phyloP scores from a whole-genome alignment of 495 filamentous ascomycete genomes.

The Hypoxylon trugodes region DNA sequence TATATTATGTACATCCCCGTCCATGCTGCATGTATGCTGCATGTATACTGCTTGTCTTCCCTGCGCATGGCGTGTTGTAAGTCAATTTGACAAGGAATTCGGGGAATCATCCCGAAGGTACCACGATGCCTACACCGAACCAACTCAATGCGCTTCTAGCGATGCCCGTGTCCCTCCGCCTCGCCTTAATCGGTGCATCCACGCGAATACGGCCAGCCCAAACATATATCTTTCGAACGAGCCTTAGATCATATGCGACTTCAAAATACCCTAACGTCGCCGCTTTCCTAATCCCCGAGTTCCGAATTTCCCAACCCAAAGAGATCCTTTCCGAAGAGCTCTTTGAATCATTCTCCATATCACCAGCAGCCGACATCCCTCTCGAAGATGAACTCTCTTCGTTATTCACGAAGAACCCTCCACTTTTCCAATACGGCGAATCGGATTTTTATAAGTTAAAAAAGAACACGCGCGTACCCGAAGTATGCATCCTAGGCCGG shows the following conservation, averaged over 20 bases:
- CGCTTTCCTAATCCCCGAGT: conserved; percentile 36
- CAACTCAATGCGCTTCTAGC: conserved; percentile 34
- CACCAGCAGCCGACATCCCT: conserved; percentile 13
- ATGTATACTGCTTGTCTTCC: no score
- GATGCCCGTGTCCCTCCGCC: conserved; percentile 40
- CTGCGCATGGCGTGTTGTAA: no score
- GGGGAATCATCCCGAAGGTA: no score
- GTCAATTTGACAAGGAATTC: no score
- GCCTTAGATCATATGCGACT: conserved; percentile 1
- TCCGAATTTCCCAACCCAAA: conserved; percentile 3
- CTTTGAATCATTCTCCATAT: conserved; percentile 25
- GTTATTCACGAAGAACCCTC: conserved; percentile 70
- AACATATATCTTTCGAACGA: background rate
- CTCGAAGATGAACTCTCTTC: conserved; percentile 55
- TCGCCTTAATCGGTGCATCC: conserved; percentile 19
- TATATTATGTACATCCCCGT: no score
- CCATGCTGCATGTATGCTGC: no score
- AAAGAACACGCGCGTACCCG: conserved; percentile 62
- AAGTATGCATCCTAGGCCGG: conserved; percentile 71
- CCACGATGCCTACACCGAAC: conserved; percentile 20
- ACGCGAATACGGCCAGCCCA: conserved; percentile 19
- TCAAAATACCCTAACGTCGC: conserved; percentile 30
- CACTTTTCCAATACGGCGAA: conserved; percentile 74
- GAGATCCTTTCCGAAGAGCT: conserved; percentile 31
- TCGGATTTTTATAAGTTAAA: conserved; percentile 74